Evolutionary conservation across 352 stramenopile species (phyloP).

Genomic region (Phytophthora podocarpi): DNA sequence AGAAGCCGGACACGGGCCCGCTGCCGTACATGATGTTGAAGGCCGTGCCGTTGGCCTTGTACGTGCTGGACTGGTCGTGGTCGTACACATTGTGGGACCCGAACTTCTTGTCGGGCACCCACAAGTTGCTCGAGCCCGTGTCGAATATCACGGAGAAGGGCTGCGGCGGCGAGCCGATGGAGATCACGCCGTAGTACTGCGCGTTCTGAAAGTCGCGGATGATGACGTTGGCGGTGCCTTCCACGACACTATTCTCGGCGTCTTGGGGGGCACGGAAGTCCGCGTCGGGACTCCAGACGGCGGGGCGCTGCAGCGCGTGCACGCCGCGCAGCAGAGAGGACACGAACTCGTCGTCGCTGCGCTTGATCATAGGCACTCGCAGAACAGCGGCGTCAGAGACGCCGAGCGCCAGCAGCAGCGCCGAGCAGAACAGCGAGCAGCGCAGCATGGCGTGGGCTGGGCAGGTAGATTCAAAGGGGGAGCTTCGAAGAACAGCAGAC

Average conservation of each 20-base stretch:
- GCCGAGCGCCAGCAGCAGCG: slow-evolving; percentile 21
- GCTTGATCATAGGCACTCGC: slow-evolving; percentile 75
- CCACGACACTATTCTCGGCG: background rate
- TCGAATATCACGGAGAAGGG: slow-evolving; percentile 97
- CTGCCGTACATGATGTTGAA: slow-evolving; percentile 97
- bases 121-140: slow-evolving; percentile 97
- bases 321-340: slow-evolving; percentile 57
- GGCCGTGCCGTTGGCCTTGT: slow-evolving; percentile 90
- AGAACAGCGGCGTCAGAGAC: slow-evolving; percentile 40
- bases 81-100: slow-evolving; percentile 88
- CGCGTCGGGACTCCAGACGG: slow-evolving; percentile 51
- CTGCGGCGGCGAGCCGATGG: slow-evolving; percentile 91
- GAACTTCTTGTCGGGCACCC: slow-evolving; percentile 91
- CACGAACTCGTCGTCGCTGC: slow-evolving; percentile 67
- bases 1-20: slow-evolving; percentile 91
- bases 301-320: slow-evolving; percentile 39
- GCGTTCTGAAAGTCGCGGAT: slow-evolving; percentile 95
- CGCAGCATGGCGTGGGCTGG: slow-evolving; percentile 17
- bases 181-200: slow-evolving; percentile 94
- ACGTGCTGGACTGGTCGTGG: slow-evolving; percentile 83
- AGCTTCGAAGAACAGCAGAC: no score
- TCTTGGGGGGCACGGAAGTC: slow-evolving; percentile 1
- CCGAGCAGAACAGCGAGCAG: slow-evolving; percentile 28
- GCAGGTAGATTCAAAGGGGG: no score
- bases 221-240: slow-evolving; percentile 50